phyloP scores from a whole-genome alignment of 257 asterid species.

The Nicotiana paniculata region DNA sequence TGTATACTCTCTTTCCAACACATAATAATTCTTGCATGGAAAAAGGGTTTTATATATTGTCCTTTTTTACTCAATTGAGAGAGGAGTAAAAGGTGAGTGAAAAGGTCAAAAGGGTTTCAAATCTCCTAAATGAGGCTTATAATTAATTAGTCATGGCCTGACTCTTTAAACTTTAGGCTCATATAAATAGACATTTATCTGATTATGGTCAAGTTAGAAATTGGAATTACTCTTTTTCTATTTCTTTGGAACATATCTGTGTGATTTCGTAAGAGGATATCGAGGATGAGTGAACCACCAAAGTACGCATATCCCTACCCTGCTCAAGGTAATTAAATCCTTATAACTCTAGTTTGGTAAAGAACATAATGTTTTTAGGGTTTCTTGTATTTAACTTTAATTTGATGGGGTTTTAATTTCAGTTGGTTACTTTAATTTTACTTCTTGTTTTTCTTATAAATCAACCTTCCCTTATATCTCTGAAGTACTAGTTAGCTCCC shows the following conservation, averaged over 20 bases:
- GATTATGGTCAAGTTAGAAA: neutral
- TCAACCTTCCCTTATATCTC: neutral
- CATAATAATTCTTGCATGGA: no score
- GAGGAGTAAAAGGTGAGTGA: no score
- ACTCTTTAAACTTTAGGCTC: neutral
- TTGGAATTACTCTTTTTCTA: neutral
- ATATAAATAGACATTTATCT: neutral
- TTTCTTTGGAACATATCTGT: neutral
- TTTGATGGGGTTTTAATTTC: neutral
- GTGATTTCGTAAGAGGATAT: neutral
- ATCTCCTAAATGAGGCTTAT: no score
- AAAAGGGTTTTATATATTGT: no score
- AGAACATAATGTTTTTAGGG: neutral
- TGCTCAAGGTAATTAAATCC: constrained; percentile 44
- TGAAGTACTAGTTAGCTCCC: neutral
- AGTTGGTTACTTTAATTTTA: no score
- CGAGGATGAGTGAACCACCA: constrained; percentile 59
- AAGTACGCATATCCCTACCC: constrained; percentile 76
- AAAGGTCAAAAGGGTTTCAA: no score
- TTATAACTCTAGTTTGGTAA: no score
- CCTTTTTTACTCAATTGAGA: no score
- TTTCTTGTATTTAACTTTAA: neutral
- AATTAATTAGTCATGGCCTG: neutral
- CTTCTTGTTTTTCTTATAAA: neutral
- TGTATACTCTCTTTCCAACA: no score